These are phyloP conservation scores for Typha latifolia DNA, from an alignment of 176 grass and related monocot genomes.

Conservation along the genomic window DNA sequence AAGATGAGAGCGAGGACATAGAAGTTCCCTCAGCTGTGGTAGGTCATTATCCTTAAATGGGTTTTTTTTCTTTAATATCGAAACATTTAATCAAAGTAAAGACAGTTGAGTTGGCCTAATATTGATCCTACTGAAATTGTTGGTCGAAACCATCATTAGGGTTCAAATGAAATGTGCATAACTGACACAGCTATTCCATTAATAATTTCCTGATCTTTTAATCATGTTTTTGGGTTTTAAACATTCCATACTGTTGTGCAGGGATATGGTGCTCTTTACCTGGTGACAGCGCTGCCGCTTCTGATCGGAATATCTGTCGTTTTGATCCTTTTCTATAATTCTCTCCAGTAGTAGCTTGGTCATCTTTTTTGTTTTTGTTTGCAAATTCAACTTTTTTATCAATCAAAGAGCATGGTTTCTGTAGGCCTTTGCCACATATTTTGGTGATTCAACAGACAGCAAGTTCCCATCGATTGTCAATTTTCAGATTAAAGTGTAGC, in stretches of 20 bases:
- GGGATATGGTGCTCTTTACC: conserved; percentile 91
- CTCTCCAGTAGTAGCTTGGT: conserved; percentile 50
- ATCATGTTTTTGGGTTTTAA: conserved; percentile 1
- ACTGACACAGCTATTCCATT: neutral
- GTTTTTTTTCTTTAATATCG: neutral
- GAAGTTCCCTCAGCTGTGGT: conserved; percentile 86
- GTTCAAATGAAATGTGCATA: neutral
- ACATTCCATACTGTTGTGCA: conserved; percentile 18
- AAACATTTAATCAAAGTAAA: too few relatives aligned
- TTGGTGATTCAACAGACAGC: too few relatives aligned
- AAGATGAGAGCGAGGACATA: conserved; percentile 40
- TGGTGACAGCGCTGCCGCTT: conserved; percentile 72
- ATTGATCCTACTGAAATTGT: neutral
- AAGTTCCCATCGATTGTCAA: too few relatives aligned
- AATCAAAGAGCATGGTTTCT: neutral
- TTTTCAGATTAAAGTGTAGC: too few relatives aligned
- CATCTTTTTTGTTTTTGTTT: conserved; percentile 12
- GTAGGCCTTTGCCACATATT: too few relatives aligned
- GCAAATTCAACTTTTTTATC: neutral
- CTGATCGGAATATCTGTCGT: conserved; percentile 80
- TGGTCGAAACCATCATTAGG: neutral
- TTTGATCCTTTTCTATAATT: conserved; percentile 93
- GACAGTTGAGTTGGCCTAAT: too few relatives aligned
- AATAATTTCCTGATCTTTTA: conserved; percentile 1
- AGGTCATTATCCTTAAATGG: conserved; percentile 11